Conservation (phyloP, 331 rosid species). For the Cydonia oblonga region DNA sequence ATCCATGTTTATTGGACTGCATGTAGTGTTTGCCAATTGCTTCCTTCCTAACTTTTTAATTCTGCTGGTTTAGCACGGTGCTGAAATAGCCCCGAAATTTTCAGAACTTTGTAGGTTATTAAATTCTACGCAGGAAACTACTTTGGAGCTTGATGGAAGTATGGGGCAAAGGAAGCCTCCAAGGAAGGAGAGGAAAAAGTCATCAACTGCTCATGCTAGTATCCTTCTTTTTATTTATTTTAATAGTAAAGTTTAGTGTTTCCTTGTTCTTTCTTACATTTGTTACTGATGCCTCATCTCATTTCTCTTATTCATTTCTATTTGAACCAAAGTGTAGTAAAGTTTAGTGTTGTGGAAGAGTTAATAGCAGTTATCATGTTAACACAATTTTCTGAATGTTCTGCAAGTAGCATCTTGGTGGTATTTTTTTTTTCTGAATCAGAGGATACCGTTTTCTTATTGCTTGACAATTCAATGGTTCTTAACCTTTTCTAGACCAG, state of each 20-base stretch:
- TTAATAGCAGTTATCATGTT: not conserved
- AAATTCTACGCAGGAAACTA: slow-evolving; percentile 33
- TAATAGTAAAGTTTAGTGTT: slow-evolving; percentile 4
- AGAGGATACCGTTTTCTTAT: slow-evolving; percentile 11
- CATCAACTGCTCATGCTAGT: slow-evolving; percentile 45
- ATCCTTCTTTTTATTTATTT: slow-evolving; percentile 31
- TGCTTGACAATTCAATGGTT: slow-evolving; percentile 14
- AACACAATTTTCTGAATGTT: not conserved
- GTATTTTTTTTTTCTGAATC: not conserved
- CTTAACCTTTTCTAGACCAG: slow-evolving; percentile 52
- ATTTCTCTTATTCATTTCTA: not conserved
- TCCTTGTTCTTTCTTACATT: not conserved
- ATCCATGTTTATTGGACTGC: not conserved
- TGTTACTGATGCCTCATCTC: not conserved
- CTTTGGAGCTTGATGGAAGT: slow-evolving; percentile 43
- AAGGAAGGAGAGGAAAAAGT: slow-evolving; percentile 74
- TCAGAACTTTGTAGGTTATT: slow-evolving; percentile 76
- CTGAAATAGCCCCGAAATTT: slow-evolving; percentile 6
- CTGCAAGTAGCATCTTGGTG: not conserved
- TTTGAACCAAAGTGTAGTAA: not conserved
- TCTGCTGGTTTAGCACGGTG: not conserved
- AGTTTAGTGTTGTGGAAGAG: not conserved
- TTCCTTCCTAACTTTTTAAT: slow-evolving; percentile 6
- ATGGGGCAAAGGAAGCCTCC: slow-evolving; percentile 49
- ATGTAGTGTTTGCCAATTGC: not conserved